phyloP scores from a whole-genome alignment of 495 filamentous ascomycete genomes.

The Lasiosphaeria ovina region DNA sequence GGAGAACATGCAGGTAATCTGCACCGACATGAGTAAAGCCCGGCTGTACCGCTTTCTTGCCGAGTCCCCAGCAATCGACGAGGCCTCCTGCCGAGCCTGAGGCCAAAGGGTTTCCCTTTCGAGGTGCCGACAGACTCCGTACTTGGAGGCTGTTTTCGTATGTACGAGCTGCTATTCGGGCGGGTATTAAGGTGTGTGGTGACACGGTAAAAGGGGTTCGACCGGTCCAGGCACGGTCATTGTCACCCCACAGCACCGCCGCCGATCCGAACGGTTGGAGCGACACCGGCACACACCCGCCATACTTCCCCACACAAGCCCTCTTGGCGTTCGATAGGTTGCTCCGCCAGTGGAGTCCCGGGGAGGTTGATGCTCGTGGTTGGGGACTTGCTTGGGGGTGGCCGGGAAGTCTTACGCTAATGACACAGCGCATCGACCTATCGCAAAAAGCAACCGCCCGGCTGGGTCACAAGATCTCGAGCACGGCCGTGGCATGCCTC shows the following conservation, averaged over 20 bases:
- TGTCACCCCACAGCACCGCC: neutral
- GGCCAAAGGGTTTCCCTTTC: neutral
- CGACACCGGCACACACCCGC: slow-evolving; percentile 16
- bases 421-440: neutral
- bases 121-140: slow-evolving; percentile 2
- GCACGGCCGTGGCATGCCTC: neutral
- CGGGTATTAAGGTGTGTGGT: neutral
- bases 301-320: slow-evolving; percentile 23
- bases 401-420: too few species aligned
- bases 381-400: neutral
- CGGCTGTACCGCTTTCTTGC: neutral
- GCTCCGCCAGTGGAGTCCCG: neutral
- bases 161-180: neutral
- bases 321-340: slow-evolving; percentile 17
- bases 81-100: neutral
- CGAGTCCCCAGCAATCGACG: neutral
- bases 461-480: slow-evolving; percentile 1
- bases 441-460: neutral
- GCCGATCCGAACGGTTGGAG: slow-evolving; percentile 15
- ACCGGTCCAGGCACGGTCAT: neutral
- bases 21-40: slow-evolving; percentile 2
- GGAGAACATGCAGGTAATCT: neutral
- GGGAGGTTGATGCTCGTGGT: neutral
- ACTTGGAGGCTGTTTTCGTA: neutral
- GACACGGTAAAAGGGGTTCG: slow-evolving; percentile 1